phyloP scores from a whole-genome alignment of 75 land plant genomes.

The Sequoiadendron giganteum region DNA sequence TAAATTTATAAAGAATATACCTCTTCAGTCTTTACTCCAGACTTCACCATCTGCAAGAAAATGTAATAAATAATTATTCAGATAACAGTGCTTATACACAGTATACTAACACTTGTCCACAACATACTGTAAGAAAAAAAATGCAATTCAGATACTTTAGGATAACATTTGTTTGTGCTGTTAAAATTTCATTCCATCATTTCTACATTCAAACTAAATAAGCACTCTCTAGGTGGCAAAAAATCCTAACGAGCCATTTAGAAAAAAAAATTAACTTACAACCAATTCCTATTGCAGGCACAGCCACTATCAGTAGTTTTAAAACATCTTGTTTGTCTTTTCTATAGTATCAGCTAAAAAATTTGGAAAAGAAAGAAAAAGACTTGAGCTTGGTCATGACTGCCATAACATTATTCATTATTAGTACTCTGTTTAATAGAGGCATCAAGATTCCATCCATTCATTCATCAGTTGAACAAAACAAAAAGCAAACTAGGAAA shows the following conservation, averaged over 20 bases:
- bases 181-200: not conserved
- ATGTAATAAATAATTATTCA: not conserved
- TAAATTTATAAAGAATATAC: conserved; percentile 18
- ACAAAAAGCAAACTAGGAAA: not conserved
- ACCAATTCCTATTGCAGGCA: not conserved
- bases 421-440: not conserved
- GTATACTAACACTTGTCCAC: not conserved
- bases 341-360: not conserved
- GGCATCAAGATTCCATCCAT: not conserved
- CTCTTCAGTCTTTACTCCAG: conserved; percentile 46
- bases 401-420: not conserved
- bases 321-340: not conserved
- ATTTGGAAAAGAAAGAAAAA: not conserved
- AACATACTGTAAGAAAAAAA: not conserved
- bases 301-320: not conserved
- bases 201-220: not conserved
- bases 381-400: not conserved
- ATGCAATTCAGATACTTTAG: not conserved
- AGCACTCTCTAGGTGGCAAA: not conserved
- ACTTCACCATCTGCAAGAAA: conserved; percentile 38
- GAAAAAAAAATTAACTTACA: not conserved
- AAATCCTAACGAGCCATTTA: not conserved
- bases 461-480: not conserved
- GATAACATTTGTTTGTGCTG: not conserved
- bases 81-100: not conserved